phyloP scores from a whole-genome alignment of 192 early-diverging fungal species.

The Entomortierella lignicola region DNA sequence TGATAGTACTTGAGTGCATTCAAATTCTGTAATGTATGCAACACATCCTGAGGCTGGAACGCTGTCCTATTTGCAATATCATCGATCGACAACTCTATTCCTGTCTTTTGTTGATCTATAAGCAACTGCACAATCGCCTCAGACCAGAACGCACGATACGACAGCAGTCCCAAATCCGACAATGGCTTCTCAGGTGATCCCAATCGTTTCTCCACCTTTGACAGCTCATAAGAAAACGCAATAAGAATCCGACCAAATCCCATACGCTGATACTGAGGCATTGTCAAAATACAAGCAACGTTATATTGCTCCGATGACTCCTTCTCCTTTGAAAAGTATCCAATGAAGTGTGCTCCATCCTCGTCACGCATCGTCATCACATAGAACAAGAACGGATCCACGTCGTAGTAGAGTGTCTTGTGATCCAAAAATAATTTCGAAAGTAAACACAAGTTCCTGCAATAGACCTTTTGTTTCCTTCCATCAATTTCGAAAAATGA shows the following conservation, averaged over 20 bases:
- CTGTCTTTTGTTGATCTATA: constrained; percentile 65
- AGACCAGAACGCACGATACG: constrained; percentile 96
- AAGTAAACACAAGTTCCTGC: constrained; percentile 94
- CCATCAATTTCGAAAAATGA: constrained; percentile 99
- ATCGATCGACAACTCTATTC: constrained; percentile 87
- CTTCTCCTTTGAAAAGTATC: constrained; percentile 99
- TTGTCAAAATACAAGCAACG: constrained; percentile 97
- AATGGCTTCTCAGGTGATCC: constrained; percentile 99
- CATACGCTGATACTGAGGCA: constrained; percentile 96
- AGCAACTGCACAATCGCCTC: constrained; percentile 87
- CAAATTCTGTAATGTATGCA: constrained; percentile 90
- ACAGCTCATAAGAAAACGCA: constrained; percentile 97
- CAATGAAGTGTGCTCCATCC: constrained; percentile 89
- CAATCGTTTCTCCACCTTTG: constrained; percentile 90
- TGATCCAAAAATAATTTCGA: constrained; percentile 99
- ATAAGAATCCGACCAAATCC: constrained; percentile 96
- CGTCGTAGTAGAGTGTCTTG: constrained; percentile 98
- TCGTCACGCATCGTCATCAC: constrained; percentile 92
- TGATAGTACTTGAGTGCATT: constrained; percentile 93
- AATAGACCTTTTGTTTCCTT: constrained; percentile 90
- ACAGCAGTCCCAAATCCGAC: constrained; percentile 94
- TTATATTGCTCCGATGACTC: constrained; percentile 97
- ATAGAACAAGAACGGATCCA: constrained; percentile 98
- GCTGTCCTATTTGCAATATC: constrained; percentile 88
- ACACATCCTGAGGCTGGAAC: constrained; percentile 90